These are phyloP conservation scores for Mycena alexandri DNA, from an alignment of 768 basidiomycete genomes.

Conservation along the genomic window DNA sequence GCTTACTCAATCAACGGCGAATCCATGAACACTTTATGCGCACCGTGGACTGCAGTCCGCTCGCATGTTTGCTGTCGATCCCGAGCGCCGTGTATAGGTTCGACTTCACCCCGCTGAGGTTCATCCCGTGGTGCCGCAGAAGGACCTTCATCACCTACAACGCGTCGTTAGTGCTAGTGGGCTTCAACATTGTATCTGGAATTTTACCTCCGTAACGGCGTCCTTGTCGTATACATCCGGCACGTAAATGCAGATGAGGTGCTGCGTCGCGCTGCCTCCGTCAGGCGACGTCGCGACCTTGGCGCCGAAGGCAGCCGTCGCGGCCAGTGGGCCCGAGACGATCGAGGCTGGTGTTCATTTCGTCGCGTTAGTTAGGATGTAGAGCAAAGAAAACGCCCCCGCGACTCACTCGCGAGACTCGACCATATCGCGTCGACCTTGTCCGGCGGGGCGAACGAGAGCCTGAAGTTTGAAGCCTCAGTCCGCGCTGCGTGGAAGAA, in stretches of 20 bases:
- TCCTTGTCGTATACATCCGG: constrained; percentile 79
- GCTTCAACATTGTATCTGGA: too few relatives aligned
- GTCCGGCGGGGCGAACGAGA: constrained; percentile 72
- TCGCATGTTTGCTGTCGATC: constrained; percentile 82
- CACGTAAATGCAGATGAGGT: constrained; percentile 79
- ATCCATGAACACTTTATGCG: constrained; percentile 32
- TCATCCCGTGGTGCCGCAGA: constrained; percentile 73
- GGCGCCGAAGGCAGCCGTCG: constrained; percentile 65
- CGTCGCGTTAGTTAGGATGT: constrained; percentile 7
- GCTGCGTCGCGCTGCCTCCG: constrained; percentile 60
- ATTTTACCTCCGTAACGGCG: constrained; percentile 63
- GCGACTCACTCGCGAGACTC: constrained; percentile 66
- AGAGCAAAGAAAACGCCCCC: neutral
- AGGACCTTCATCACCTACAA: constrained; percentile 77
- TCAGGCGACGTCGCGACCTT: constrained; percentile 78
- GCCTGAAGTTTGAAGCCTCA: constrained; percentile 54
- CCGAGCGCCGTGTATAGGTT: constrained; percentile 75
- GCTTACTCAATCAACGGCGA: constrained; percentile 12
- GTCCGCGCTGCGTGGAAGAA: constrained; percentile 9
- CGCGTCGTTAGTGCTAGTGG: neutral
- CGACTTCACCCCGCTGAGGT: constrained; percentile 77
- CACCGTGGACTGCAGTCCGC: constrained; percentile 79
- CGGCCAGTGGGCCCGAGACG: constrained; percentile 70
- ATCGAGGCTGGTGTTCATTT: constrained; percentile 63
- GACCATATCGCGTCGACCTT: constrained; percentile 76